Evolutionary conservation across 495 filamentous ascomycete genomes (phyloP).

Genomic region (Physcia stellaris): DNA sequence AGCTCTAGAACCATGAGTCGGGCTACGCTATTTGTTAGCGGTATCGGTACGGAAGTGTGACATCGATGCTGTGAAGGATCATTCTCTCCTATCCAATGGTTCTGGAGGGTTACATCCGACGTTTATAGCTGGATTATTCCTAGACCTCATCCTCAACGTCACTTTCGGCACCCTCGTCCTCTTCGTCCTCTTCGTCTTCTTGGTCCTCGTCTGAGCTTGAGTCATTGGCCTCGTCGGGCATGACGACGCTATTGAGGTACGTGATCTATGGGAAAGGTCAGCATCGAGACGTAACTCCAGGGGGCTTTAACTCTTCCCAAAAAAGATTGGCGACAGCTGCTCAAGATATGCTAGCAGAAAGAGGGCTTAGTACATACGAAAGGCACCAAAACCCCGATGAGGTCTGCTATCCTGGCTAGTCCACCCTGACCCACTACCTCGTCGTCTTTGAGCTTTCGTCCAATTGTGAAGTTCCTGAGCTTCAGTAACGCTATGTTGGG

Average conservation of each 20-base stretch:
- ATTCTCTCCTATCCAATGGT: no score
- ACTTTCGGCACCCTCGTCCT: slow-evolving; percentile 1
- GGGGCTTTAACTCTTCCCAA: slow-evolving; percentile 4
- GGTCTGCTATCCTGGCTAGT: slow-evolving; percentile 38
- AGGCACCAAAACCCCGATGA: slow-evolving; percentile 44
- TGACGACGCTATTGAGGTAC: slow-evolving; percentile 49
- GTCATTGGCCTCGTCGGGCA: slow-evolving; percentile 39
- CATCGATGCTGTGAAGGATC: no score
- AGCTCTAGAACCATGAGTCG: no score
- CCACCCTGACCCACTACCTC: slow-evolving; percentile 35
- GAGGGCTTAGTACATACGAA: slow-evolving; percentile 41
- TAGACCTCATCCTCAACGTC: slow-evolving; percentile 1
- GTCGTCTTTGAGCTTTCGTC: slow-evolving; percentile 45
- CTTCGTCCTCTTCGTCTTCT: slow-evolving; percentile 4
- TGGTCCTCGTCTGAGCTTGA: slow-evolving; percentile 5
- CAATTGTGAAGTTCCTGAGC: slow-evolving; percentile 61
- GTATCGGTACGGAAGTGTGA: no score
- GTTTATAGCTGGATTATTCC: not conserved
- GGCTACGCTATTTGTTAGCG: no score
- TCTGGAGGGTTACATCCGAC: not conserved
- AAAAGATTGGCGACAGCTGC: not conserved
- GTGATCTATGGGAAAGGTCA: slow-evolving; percentile 38
- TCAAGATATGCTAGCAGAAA: slow-evolving; percentile 6
- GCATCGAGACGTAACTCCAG: slow-evolving; percentile 1
- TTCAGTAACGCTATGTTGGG: slow-evolving; percentile 62